Evolutionary conservation across 352 stramenopile genomes (phyloP), one percentile per base, ranked within the genome.

Genomic region (Thraustochytrium striatum): DNA sequence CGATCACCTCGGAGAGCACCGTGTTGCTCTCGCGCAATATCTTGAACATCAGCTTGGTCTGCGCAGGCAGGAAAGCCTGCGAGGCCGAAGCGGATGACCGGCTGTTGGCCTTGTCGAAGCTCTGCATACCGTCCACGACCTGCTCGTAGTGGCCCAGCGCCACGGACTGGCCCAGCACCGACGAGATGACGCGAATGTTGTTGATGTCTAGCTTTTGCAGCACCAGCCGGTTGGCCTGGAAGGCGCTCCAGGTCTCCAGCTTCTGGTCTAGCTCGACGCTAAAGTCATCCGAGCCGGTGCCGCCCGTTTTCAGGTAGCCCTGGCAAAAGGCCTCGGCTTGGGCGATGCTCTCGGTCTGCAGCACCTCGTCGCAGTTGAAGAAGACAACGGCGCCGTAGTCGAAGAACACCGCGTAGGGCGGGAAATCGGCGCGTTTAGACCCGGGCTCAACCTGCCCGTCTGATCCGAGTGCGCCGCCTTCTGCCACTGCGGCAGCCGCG

Each of bases 1-100:
- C 94, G 78, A 98, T 92, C 72, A 98, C 89, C 72, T 98, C 93
- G 65, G 97, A 97, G 52, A 98, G 89, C 55, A 98, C 86, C 81
- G 90, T 95, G 87, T 98, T 98, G 84, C 97, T 97, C 47, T 91
- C 93, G 21, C 93, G 93, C 33, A 98, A 91, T 39, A 97, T 93
- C 82, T 86, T 81, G 82, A 92, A 92, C 52, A 93, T 73, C 30
- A 83, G 85, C 70, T 90, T 81, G 43, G 84, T 85, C 50, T 92
- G 84, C 41, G 87, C 82, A 1, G 70, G 70, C 11, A 61, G 79
- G 32, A 79, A 72, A 13, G 41, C 39, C 9, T 72, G 70, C 30
- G 57, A 57, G 47, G 87, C 81, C 8, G 8, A 1, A 8, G 28
- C 28, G 33, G 55, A 43, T 25, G 68, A 28, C 36, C 58, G 33